These are phyloP conservation scores for Talaromyces sp. DNA, from an alignment of 2,329 filamentous ascomycete species.

Conservation along the genomic window DNA sequence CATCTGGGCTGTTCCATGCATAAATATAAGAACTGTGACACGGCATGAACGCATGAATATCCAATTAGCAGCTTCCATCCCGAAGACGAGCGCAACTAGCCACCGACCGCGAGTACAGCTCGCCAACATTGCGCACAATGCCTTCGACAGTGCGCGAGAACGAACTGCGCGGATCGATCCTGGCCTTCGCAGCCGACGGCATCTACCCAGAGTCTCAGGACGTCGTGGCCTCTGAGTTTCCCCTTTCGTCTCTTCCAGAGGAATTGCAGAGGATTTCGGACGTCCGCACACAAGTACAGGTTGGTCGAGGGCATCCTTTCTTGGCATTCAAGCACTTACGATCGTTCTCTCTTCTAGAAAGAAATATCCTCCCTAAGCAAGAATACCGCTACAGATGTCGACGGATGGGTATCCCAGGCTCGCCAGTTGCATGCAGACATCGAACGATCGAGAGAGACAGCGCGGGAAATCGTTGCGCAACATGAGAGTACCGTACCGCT, in stretches of 20 bases:
- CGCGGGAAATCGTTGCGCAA: slow-evolving; percentile 73
- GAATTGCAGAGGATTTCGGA: slow-evolving; percentile 48
- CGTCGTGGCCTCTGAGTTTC: slow-evolving; percentile 50
- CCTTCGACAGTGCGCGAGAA: slow-evolving; percentile 21
- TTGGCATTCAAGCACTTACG: background rate
- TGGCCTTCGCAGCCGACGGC: slow-evolving; percentile 57
- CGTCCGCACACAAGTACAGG: slow-evolving; percentile 51
- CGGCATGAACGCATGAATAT: background rate
- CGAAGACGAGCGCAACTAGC: background rate
- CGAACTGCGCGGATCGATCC: slow-evolving; percentile 54
- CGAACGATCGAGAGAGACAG: slow-evolving; percentile 69
- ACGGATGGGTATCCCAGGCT: slow-evolving; percentile 80
- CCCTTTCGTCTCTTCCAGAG: slow-evolving; percentile 43
- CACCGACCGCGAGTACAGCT: background rate
- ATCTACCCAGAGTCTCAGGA: slow-evolving; percentile 54
- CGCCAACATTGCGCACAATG: slow-evolving; percentile 4
- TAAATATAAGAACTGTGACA: background rate
- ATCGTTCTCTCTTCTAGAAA: slow-evolving; percentile 39
- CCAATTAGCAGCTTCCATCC: background rate
- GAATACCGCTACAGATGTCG: slow-evolving; percentile 72
- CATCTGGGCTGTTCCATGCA: background rate
- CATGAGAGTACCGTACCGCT: slow-evolving; percentile 65
- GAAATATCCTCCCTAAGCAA: slow-evolving; percentile 73
- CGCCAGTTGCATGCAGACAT: slow-evolving; percentile 83
- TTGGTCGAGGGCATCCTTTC: slow-evolving; percentile 19